Conservation (phyloP, 371 early-diverging fungal genomes). For the Rhizopus microsporus region DNA sequence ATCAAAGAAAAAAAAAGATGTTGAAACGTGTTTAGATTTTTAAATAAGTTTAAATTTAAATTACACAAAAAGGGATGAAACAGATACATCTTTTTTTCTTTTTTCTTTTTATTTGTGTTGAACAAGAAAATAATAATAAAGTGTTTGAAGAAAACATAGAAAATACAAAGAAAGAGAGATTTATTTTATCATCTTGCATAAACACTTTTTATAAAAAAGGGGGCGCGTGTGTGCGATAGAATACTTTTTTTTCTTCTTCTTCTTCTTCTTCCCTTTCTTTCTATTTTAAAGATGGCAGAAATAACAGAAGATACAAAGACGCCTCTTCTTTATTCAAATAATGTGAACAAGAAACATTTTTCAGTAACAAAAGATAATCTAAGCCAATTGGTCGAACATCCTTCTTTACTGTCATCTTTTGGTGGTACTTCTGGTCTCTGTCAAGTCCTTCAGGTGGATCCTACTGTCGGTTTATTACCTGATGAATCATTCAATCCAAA, state of each 20-base stretch:
- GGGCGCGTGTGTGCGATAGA: too few species aligned
- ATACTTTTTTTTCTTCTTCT: too few species aligned
- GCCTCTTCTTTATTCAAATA: not conserved
- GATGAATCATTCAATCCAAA: slow-evolving; percentile 53
- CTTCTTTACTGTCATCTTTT: slow-evolving; percentile 46
- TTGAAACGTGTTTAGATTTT: slow-evolving; percentile 2
- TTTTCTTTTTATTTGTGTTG: not conserved
- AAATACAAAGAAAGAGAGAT: too few species aligned
- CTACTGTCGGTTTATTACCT: slow-evolving; percentile 56
- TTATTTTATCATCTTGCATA: too few species aligned
- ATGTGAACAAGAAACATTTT: slow-evolving; percentile 21
- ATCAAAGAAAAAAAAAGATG: slow-evolving; percentile 5
- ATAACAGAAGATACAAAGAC: slow-evolving; percentile 6
- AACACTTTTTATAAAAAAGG: too few species aligned
- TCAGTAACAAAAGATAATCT: slow-evolving; percentile 44
- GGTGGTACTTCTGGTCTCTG: slow-evolving; percentile 63
- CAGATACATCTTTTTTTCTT: not conserved
- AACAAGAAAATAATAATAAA: too few species aligned
- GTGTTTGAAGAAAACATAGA: too few species aligned
- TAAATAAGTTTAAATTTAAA: not conserved
- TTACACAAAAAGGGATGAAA: not conserved
- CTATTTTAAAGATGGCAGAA: slow-evolving; percentile 1
- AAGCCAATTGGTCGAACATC: slow-evolving; percentile 54
- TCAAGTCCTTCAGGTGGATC: slow-evolving; percentile 61
- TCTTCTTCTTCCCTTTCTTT: not conserved